Base-by-base conservation (phyloP, 1,139 yeast species). In the Saccharomycopsis hybrid region DNA sequence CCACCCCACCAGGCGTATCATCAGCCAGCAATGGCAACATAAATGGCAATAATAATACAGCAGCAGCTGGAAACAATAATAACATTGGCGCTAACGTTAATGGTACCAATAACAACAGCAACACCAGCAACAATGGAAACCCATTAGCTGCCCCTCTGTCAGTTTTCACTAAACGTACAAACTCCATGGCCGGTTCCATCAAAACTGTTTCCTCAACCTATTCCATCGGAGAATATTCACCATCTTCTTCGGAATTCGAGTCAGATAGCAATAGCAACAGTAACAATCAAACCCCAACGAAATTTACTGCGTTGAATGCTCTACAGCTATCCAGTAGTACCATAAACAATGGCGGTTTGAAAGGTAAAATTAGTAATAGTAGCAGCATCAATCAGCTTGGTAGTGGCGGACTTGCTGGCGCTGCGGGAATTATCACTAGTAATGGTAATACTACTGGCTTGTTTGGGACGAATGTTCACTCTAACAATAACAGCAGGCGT, bases 171-270 rank as follows among this genome's bases (percentile, higher is more conserved):
- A 44, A 44, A 28, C 29, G 41, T 9, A 36, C 40, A 8, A 44
- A 44, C 33, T 37, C 43, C 4, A 24, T 31, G 24, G 29, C 42
- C 24, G 46, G 46, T 8, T 42, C 43, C 1, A 43, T 48, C 35
- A 44, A 45, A 4, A 50, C 54, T 2, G 46, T 47, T 43, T 40
- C 48, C 27, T 33, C 43, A n/a, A 29, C 42, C 35, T 51, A 48
- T 62, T 59, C 72, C 2, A 69, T 71, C 41, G 74, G 74, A 1
- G 72, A 71, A 27, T 71, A 65, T 56, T 69, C 73, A 1, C 74
- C 74, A 13, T 67, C 71, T 9, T 67, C 72, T 1, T 66, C 72
- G 1, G 73, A 69, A 47, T 62, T 67, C 50, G 64, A 60, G 25
- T 58, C 62, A 11, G 50, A 47, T 27, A 41, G 40, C 18, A 49